Percentiles rank a stretch among this genome's conserved stretches.
Evolutionary conservation across 2,329 filamentous ascomycete species (phyloP).

Genomic region (Monilinia fructigena): DNA sequence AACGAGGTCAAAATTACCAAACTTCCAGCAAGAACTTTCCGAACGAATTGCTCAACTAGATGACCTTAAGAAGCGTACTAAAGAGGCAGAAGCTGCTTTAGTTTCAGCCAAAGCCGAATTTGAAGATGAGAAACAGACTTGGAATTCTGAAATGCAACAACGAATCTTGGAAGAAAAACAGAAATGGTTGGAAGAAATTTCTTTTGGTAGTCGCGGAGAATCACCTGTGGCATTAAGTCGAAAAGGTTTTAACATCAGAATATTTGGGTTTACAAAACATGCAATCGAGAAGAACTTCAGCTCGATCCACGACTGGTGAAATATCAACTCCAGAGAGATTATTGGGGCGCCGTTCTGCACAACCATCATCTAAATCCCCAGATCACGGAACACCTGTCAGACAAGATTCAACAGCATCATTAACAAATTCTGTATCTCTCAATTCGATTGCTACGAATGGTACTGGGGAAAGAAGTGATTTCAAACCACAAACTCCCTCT

Average conservation of each 20-base stretch:
- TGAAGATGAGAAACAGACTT: conserved; percentile 57
- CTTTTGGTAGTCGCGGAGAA: conserved; percentile 35
- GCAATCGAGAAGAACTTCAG: conserved; percentile 36
- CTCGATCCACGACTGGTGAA: conserved; percentile 38
- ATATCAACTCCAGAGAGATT: conserved; percentile 28
- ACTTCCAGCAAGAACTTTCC: conserved; percentile 61
- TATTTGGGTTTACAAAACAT: conserved; percentile 42
- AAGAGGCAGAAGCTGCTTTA: conserved; percentile 64
- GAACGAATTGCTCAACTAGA: conserved; percentile 59
- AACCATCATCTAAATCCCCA: conserved; percentile 33
- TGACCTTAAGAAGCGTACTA: conserved; percentile 61
- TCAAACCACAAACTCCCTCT: conserved; percentile 30
- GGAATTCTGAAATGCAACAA: conserved; percentile 56
- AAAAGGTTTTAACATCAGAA: conserved; percentile 39
- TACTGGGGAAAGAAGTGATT: conserved; percentile 22
- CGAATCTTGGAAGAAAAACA: conserved; percentile 63
- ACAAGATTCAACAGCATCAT: conserved; percentile 38
- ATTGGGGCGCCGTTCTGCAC: conserved; percentile 31
- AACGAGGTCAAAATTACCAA: conserved; percentile 61
- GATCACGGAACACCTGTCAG: conserved; percentile 37
- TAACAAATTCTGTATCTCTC: conserved; percentile 19
- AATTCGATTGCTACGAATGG: conserved; percentile 28
- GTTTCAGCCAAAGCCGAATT: conserved; percentile 56
- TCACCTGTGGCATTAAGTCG: conserved; percentile 38
- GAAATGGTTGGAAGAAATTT: conserved; percentile 54